Base-by-base conservation (phyloP, 257 asterid species). In the Lithospermum erythrorhizon region DNA sequence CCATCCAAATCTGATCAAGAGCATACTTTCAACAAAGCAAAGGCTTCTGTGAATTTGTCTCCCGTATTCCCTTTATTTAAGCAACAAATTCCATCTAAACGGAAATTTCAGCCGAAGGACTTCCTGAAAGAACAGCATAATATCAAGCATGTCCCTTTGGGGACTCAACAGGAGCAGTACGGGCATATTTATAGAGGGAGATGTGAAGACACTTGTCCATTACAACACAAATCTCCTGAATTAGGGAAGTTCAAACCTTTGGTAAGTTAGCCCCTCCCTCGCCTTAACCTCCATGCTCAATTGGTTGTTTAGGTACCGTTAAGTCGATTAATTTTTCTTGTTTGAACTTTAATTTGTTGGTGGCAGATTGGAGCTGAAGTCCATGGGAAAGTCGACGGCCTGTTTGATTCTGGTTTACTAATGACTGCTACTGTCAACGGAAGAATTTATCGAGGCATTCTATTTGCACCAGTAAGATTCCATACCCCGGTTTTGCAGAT, bases 391-490 rank as follows among this genome's bases (percentile, higher is more conserved):
- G 89, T 90, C 10, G 97, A 90, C 47, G 95, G 89, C 22, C 89
- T 89, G 4, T 90, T 90, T 48, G 97, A 90, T 64, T 90, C 97
- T 2, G 97, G 97, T 64, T 90, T 83, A 76, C 82, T 87, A 30
- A 90, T 90, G 94, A 90, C 96, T 2, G 98, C 96, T 22, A 78
- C 82, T 1, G 89, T 90, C 20, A 87, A 85, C 18, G 98, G 98
- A 15, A 82, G 61, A 79, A 75, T 82, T 9, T 85, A 85, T 51
- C 72, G 96, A 76, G 98, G 98, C 23, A 87, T 90, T 53, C 72
- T 90, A 55, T 90, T 90, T 72, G 69, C 95, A 59, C 94, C 96
- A 37, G 97, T 90, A 76, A 78, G 82, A 56, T 71, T 53, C 60
- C 25, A 60, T 21, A 52, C 3, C 9, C 32, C 25, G 7, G 2